Conservation (phyloP, 805 yeast genomes). For the Schwanniomyces yamadae region DNA sequence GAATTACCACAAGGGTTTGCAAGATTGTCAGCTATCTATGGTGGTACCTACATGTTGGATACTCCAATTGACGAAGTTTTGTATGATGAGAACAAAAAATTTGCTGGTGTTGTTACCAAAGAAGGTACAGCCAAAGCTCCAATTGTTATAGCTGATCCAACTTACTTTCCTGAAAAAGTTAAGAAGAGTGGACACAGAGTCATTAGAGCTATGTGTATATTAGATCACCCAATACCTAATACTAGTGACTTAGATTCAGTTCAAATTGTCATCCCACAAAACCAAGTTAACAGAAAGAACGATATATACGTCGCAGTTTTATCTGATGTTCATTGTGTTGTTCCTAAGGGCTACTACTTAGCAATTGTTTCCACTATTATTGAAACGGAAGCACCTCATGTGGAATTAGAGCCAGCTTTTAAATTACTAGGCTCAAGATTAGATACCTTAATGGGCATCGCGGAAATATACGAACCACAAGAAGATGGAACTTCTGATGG, state of each 20-base stretch:
- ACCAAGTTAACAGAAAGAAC: slow-evolving; percentile 87
- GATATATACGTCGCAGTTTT: slow-evolving; percentile 93
- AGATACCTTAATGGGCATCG: slow-evolving; percentile 91
- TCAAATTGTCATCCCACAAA: slow-evolving; percentile 95
- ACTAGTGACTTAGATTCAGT: slow-evolving; percentile 83
- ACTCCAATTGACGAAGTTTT: slow-evolving; percentile 91
- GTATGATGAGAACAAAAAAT: slow-evolving; percentile 63
- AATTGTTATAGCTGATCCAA: slow-evolving; percentile 94
- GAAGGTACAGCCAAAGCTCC: slow-evolving; percentile 93
- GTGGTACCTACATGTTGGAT: slow-evolving; percentile 97
- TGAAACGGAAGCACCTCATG: slow-evolving; percentile 89
- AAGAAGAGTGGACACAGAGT: slow-evolving; percentile 70
- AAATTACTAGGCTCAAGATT: slow-evolving; percentile 76
- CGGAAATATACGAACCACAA: slow-evolving; percentile 84
- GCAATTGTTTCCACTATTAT: slow-evolving; percentile 94
- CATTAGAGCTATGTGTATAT: slow-evolving; percentile 81
- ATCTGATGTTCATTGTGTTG: slow-evolving; percentile 86
- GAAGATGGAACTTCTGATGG: slow-evolving; percentile 80
- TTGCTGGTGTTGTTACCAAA: slow-evolving; percentile 84
- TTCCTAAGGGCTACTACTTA: slow-evolving; percentile 82
- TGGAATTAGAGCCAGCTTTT: slow-evolving; percentile 92
- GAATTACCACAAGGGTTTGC: slow-evolving; percentile 99
- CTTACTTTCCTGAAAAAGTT: slow-evolving; percentile 88
- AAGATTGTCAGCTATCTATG: slow-evolving; percentile 92
- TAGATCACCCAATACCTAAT: slow-evolving; percentile 85